Conservation (phyloP, 2,329 filamentous ascomycete species). For the Orbilia oligospora region DNA sequence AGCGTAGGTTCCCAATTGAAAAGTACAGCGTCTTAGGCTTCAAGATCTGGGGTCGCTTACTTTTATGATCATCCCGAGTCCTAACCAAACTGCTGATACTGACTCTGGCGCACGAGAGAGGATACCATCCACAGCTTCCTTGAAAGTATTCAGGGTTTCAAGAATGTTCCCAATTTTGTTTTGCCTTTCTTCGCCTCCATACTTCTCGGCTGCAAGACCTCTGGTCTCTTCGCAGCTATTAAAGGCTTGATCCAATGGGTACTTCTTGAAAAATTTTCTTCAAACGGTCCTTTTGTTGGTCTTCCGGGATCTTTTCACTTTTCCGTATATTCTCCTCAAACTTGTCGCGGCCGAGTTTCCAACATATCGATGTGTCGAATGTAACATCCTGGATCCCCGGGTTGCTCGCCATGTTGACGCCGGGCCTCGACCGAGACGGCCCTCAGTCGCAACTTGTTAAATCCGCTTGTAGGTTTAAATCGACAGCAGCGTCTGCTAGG, state of each 20-base stretch:
- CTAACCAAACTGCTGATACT: constrained; percentile 14
- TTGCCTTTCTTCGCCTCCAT: constrained; percentile 2
- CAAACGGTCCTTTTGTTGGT: not conserved
- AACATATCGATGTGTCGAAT: not conserved
- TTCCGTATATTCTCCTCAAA: not conserved
- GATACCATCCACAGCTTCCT: not conserved
- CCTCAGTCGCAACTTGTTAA: too few relatives aligned
- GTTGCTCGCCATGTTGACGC: not conserved
- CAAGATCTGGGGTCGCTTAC: not conserved
- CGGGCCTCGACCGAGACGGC: too few relatives aligned
- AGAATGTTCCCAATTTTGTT: not conserved
- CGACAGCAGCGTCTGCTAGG: too few relatives aligned
- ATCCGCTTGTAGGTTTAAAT: too few relatives aligned
- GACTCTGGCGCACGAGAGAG: constrained; percentile 5
- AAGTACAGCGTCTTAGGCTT: too few relatives aligned
- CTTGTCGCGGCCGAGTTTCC: not conserved
- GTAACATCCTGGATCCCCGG: not conserved
- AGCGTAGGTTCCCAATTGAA: not conserved
- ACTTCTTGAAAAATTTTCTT: constrained; percentile 14
- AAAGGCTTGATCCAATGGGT: not conserved
- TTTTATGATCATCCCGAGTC: constrained; percentile 13
- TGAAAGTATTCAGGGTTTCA: constrained; percentile 9
- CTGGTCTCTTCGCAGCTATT: not conserved
- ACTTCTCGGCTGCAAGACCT: not conserved
- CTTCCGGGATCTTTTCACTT: not conserved